Evolutionary conservation across 1,284 basidiomycete species (phyloP).

Genomic region (Fomitopsis palustris): DNA sequence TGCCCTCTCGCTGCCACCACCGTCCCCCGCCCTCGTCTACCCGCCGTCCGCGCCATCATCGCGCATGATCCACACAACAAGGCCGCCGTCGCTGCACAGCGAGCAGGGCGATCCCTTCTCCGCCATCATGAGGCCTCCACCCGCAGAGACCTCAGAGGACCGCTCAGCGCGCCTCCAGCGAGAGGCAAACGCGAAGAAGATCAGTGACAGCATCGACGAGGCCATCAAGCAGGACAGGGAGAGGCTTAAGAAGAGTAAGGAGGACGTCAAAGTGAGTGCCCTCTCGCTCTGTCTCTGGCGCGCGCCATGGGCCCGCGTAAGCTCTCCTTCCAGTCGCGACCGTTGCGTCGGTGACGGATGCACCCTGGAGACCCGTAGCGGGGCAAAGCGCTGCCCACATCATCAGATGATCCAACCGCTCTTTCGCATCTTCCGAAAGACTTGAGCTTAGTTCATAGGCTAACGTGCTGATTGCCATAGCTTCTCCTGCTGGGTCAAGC

Average conservation of each 20-base stretch:
- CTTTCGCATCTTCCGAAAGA: not conserved
- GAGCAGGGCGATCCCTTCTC: constrained; percentile 69
- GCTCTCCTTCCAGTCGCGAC: not conserved
- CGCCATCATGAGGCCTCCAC: constrained; percentile 61
- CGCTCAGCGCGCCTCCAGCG: constrained; percentile 52
- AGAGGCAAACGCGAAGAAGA: constrained; percentile 69
- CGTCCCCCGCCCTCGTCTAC: constrained; percentile 12
- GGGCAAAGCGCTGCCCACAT: not conserved
- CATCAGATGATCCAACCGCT: not conserved
- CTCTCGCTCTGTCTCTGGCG: not conserved
- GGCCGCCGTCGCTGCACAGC: constrained; percentile 58
- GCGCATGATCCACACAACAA: constrained; percentile 49
- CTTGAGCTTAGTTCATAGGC: not conserved
- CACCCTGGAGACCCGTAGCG: too few species aligned
- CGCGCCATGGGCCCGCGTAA: not conserved
- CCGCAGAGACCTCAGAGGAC: constrained; percentile 62
- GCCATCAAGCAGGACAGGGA: constrained; percentile 67
- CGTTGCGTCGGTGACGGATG: too few species aligned
- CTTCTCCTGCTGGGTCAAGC: constrained; percentile 77
- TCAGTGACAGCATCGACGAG: constrained; percentile 79
- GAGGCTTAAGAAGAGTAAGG: constrained; percentile 54
- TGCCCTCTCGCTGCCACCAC: constrained; percentile 20
- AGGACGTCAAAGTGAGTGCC: constrained; percentile 66
- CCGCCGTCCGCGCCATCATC: constrained; percentile 11
- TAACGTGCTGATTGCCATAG: constrained; percentile 32